Conservation (phyloP, 192 early-diverging fungal species). For the Coemansia sp. region DNA sequence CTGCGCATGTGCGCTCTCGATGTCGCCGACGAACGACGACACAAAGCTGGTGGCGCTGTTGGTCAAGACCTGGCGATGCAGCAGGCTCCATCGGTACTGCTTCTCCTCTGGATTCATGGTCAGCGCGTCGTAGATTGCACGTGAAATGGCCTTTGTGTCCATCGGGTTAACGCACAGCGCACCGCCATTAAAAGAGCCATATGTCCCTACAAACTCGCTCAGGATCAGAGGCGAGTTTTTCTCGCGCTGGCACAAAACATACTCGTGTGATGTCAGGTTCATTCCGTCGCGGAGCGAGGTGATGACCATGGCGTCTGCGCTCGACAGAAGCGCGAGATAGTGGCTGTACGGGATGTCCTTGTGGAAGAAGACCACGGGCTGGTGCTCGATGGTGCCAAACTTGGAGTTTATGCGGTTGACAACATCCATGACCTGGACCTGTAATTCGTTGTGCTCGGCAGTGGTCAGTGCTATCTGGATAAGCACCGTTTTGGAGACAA, state of each 20-base stretch:
- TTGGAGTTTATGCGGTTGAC: slow-evolving; percentile 89
- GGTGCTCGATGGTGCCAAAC: slow-evolving; percentile 87
- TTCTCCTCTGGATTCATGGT: slow-evolving; percentile 79
- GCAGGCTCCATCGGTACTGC: slow-evolving; percentile 66
- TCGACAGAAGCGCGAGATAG: slow-evolving; percentile 82
- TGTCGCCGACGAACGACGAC: slow-evolving; percentile 53
- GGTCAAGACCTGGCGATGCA: slow-evolving; percentile 63
- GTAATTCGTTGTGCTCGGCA: slow-evolving; percentile 83
- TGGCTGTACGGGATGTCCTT: slow-evolving; percentile 90
- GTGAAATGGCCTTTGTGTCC: slow-evolving; percentile 86
- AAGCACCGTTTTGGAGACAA: slow-evolving; percentile 85
- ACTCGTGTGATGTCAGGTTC: slow-evolving; percentile 96
- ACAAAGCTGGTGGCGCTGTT: slow-evolving; percentile 73
- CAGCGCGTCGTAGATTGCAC: slow-evolving; percentile 87
- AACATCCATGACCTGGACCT: slow-evolving; percentile 83
- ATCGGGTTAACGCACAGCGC: slow-evolving; percentile 93
- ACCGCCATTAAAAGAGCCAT: slow-evolving; percentile 80
- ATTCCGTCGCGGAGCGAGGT: slow-evolving; percentile 94
- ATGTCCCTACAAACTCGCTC: slow-evolving; percentile 96
- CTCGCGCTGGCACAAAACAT: slow-evolving; percentile 85
- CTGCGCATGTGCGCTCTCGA: slow-evolving; percentile 27
- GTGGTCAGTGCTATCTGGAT: slow-evolving; percentile 95
- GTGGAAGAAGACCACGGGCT: slow-evolving; percentile 86
- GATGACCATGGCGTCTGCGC: slow-evolving; percentile 86
- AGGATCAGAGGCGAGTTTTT: slow-evolving; percentile 80